These are phyloP conservation scores for Colletotrichum lindemuthianum DNA, from an alignment of 2,329 filamentous ascomycete species.

Conservation along the genomic window DNA sequence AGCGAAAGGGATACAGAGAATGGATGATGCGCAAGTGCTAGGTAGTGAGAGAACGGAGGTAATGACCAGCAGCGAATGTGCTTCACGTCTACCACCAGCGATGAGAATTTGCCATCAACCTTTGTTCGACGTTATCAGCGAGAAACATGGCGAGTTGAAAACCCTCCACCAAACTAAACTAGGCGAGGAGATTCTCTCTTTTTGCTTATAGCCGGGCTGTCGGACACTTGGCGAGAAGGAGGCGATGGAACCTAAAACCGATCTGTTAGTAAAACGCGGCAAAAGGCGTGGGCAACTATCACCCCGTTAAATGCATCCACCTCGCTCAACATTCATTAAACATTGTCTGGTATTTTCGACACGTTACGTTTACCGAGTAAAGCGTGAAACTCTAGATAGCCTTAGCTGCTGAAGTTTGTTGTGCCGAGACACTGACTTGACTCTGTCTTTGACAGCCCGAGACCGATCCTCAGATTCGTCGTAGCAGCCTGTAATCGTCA, in stretches of 20 bases:
- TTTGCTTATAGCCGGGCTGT: conserved; percentile 22
- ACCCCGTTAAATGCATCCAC: not conserved
- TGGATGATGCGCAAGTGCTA: not conserved
- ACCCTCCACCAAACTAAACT: conserved; percentile 12
- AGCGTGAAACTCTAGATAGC: conserved; percentile 13
- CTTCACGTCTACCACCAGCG: conserved; percentile 4
- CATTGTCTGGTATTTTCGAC: conserved; percentile 8
- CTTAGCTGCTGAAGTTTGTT: not conserved
- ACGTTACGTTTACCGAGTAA: not conserved
- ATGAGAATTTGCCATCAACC: conserved; percentile 20
- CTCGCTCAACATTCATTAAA: not conserved
- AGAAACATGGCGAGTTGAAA: conserved; percentile 10
- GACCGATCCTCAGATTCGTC: not conserved
- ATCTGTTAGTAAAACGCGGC: not conserved
- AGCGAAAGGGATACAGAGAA: conserved; percentile 12
- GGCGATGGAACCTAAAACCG: conserved; percentile 6
- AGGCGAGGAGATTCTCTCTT: conserved; percentile 14
- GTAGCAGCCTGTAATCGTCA: no score
- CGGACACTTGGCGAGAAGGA: conserved; percentile 12
- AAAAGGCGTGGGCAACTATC: not conserved
- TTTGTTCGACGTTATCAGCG: conserved; percentile 9
- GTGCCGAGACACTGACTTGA: conserved; percentile 10
- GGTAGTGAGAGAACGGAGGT: conserved; percentile 8
- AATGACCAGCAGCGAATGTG: conserved; percentile 3
- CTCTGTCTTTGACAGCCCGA: conserved; percentile 2